phyloP scores from a whole-genome alignment of 2,329 filamentous ascomycete species.

The Colletotrichum sp. region DNA sequence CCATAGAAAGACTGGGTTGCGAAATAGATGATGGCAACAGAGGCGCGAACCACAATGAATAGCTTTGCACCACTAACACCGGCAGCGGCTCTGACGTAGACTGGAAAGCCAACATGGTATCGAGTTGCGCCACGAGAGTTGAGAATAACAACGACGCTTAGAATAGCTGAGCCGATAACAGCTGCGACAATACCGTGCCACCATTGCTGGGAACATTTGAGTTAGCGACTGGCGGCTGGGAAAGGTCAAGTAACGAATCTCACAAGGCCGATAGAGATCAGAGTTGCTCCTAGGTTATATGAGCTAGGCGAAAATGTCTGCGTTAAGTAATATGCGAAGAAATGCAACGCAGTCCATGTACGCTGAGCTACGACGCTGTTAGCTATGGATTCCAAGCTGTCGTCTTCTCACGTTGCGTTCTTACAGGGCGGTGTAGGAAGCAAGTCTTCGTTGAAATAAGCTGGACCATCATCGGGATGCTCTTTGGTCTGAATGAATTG shows the following conservation, averaged over 20 bases:
- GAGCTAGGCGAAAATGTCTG: conserved; percentile 36
- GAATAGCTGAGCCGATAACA: conserved; percentile 23
- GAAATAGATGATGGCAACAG: conserved; percentile 42
- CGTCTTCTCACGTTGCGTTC: not conserved
- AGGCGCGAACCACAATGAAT: conserved; percentile 38
- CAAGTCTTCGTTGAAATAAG: conserved; percentile 29
- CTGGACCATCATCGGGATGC: not conserved
- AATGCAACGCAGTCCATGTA: conserved; percentile 29
- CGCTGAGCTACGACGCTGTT: conserved; percentile 13
- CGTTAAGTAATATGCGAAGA: conserved; percentile 36
- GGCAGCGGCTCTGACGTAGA: conserved; percentile 34
- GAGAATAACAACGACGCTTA: conserved; percentile 35
- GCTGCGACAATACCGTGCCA: conserved; percentile 35
- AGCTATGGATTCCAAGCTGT: rapidly evolving
- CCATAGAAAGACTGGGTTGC: conserved; percentile 39
- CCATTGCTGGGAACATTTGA: conserved; percentile 20
- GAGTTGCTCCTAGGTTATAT: conserved; percentile 34
- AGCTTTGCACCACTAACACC: conserved; percentile 41
- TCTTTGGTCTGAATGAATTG: conserved; percentile 16
- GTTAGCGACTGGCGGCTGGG: not conserved
- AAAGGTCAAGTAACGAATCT: not conserved
- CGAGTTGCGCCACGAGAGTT: conserved; percentile 35
- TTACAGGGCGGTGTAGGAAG: conserved; percentile 24
- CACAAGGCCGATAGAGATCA: conserved; percentile 34
- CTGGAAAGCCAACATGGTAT: conserved; percentile 41